Evolutionary conservation across 1,139 yeast species (phyloP).

Genomic region (Blastobotrys serpentis): DNA sequence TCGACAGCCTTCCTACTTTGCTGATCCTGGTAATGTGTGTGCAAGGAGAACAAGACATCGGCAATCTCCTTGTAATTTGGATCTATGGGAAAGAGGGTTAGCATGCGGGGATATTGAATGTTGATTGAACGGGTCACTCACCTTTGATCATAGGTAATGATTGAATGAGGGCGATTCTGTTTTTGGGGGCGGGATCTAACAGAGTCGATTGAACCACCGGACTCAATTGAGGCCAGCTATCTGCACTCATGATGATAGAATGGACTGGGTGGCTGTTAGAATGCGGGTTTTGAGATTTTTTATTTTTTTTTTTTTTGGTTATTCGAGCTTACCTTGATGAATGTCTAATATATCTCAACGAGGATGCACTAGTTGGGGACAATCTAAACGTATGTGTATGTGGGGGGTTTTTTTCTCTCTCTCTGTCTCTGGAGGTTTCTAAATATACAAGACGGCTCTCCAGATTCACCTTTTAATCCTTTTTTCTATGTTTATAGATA

Average conservation of each 20-base stretch:
- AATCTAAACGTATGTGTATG: too few relatives aligned
- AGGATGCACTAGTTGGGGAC: too few relatives aligned
- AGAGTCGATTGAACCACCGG: conserved; percentile 12
- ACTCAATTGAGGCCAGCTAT: conserved; percentile 16
- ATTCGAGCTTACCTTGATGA: too few relatives aligned
- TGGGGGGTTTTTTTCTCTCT: too few relatives aligned
- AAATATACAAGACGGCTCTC: too few relatives aligned
- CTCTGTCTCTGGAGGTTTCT: too few relatives aligned
- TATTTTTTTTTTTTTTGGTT: too few relatives aligned
- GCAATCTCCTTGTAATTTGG: conserved; percentile 12
- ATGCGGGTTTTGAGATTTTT: background rate
- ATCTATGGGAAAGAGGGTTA: conserved; percentile 3
- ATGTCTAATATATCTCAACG: background rate
- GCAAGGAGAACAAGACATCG: conserved; percentile 16
- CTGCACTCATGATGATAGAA: conserved; percentile 4
- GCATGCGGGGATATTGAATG: background rate
- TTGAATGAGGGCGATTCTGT: conserved; percentile 13
- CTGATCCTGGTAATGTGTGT: conserved; percentile 16
- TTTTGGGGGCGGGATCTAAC: conserved; percentile 10
- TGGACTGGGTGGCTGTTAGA: background rate
- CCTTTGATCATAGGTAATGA: conserved; percentile 13
- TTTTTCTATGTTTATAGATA: too few relatives aligned
- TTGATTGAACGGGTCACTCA: conserved; percentile 3
- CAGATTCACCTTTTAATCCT: too few relatives aligned
- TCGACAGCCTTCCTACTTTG: conserved; percentile 19